These are phyloP conservation scores for Porpolomopsis calyptriformis DNA, from an alignment of 768 basidiomycete species.

Conservation along the genomic window DNA sequence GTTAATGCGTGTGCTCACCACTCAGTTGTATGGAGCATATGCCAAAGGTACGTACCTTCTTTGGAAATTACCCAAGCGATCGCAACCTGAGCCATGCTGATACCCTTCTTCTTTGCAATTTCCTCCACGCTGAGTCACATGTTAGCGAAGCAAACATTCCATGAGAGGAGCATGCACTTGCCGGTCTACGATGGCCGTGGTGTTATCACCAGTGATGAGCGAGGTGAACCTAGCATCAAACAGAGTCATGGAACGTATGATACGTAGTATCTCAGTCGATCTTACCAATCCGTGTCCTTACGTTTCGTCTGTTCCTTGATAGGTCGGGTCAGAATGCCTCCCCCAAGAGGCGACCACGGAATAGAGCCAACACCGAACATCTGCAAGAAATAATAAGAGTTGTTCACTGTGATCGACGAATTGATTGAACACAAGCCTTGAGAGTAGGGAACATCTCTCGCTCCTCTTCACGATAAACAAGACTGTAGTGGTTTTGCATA, in stretches of 20 bases:
- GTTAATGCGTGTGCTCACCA: background rate
- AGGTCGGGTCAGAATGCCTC: slow-evolving; percentile 25
- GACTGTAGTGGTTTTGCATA: slow-evolving; percentile 53
- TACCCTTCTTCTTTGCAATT: slow-evolving; percentile 32
- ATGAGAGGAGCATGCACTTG: slow-evolving; percentile 4
- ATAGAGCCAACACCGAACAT: slow-evolving; percentile 28
- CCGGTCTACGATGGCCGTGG: slow-evolving; percentile 20
- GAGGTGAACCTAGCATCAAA: slow-evolving; percentile 3
- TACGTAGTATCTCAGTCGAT: background rate
- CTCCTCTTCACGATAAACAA: slow-evolving; percentile 53
- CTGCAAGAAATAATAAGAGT: slow-evolving; percentile 7
- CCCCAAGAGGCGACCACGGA: slow-evolving; percentile 31
- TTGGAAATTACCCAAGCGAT: slow-evolving; percentile 35
- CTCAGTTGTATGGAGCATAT: background rate
- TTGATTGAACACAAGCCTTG: slow-evolving; percentile 13
- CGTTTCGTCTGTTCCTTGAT: slow-evolving; percentile 20
- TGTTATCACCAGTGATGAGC: slow-evolving; percentile 1
- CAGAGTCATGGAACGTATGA: background rate
- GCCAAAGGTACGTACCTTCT: slow-evolving; percentile 14
- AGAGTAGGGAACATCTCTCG: slow-evolving; percentile 44
- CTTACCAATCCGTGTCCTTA: slow-evolving; percentile 12
- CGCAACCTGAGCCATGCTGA: slow-evolving; percentile 38
- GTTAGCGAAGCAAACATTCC: background rate
- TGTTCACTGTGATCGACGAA: background rate
- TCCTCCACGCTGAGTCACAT: slow-evolving; percentile 28